phyloP scores from a whole-genome alignment of 345 rosid species.

The Salix purpurea region DNA sequence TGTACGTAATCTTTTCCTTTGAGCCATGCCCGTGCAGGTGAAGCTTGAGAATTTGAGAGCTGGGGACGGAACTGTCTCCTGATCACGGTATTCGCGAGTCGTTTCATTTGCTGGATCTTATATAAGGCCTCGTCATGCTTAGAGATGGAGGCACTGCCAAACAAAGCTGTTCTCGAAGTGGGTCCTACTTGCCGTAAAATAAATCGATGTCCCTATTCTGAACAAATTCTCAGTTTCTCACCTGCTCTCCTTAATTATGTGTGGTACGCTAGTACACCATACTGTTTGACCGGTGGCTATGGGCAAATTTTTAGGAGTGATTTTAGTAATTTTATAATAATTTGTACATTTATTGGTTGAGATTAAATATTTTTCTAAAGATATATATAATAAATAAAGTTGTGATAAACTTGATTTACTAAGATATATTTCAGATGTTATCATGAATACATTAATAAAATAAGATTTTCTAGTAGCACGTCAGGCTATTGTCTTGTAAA shows the following conservation, averaged over 20 bases:
- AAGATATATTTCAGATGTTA: no score
- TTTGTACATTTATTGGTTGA: no score
- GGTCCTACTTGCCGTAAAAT: not conserved
- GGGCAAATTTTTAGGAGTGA: not conserved
- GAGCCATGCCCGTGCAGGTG: conserved; percentile 8
- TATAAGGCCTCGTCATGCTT: not conserved
- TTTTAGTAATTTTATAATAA: not conserved
- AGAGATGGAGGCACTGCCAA: not conserved
- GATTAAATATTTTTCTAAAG: no score
- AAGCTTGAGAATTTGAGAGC: not conserved
- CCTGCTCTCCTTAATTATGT: not conserved
- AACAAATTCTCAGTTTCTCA: not conserved
- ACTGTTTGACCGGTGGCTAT: not conserved
- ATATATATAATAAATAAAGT: no score
- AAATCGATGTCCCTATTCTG: not conserved
- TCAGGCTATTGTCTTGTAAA: not conserved
- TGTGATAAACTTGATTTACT: no score
- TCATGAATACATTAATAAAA: no score
- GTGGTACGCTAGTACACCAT: not conserved
- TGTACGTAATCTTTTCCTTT: conserved; percentile 23
- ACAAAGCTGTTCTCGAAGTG: not conserved
- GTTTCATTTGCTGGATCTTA: not conserved
- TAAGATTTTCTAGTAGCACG: no score
- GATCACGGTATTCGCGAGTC: not conserved
- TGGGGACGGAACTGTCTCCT: not conserved